Evolutionary conservation across 805 yeast species (phyloP), one percentile per base, ranked within the genome.

Genomic region (Myxozyma neglecta): DNA sequence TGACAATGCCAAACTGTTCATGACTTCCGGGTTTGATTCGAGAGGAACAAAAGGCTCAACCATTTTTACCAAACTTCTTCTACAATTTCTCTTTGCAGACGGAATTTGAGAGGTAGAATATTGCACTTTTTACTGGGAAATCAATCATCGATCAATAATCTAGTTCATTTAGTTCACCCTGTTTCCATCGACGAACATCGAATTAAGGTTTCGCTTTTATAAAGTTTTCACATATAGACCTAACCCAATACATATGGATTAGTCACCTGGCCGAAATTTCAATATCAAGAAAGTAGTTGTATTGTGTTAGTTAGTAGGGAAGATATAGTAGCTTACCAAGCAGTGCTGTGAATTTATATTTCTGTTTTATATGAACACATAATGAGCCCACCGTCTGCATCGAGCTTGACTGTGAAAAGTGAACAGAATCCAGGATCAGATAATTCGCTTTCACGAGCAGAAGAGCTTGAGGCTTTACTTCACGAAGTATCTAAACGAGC

Each of bases 1-100:
- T 29, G 80, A 80, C 37, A 76, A 79, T 1, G 91, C 88, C 68
- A 90, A 85, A 0, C 77, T 77, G 8, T 88, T 83, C 76, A 93
- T 92, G 6, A 93, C 84, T 9, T 81, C 87, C 0, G 99, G 99
- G 69, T 91, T 90, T 7, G 96, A 89, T 72, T 94, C 99, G 39
- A 93, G 76, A 2, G 98, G 98, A 11, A 91, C 85, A 40, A 61
- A 64, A 4, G 67, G 57, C 13, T 45, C 20, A 20, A 53, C 56
- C 49, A 51, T 51, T 11, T 35, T 24, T 48, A 7, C 32, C 29
- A 29, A 8, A 46, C n/a, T 29, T 16, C 16, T 29, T 24, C 18
- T 29, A 24, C 37, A 7, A 13, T 36, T 24, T 13, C 1, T 39
- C 42, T 39, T 11, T 13, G 42, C 3, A 39, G n/a, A 39, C n/a